A percentile compares a stretch with the other conserved stretches of the same genome.
Evolutionary conservation across 2,329 filamentous ascomycete species (phyloP).

Genomic region (Colletotrichum brevisporum): DNA sequence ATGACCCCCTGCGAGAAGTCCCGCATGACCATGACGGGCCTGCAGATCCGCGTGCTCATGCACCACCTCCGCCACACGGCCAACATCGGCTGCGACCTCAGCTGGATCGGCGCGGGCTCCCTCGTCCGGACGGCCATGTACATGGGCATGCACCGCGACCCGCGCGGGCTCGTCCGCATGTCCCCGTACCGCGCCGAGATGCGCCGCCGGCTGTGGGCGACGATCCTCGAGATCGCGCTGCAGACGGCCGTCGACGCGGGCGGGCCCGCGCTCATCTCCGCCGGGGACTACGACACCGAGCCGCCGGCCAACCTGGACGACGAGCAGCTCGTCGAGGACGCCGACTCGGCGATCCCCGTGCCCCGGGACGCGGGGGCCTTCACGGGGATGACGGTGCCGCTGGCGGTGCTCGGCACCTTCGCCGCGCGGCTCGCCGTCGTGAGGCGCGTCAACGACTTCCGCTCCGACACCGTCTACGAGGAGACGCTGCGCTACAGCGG

Average conservation of each 20-base stretch:
- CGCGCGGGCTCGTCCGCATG: constrained; percentile 63
- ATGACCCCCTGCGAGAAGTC: constrained; percentile 62
- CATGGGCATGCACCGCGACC: constrained; percentile 72
- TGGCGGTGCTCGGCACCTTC: constrained; percentile 61
- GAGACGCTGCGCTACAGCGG: constrained; percentile 62
- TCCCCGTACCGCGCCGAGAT: constrained; percentile 65
- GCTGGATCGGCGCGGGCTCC: constrained; percentile 66
- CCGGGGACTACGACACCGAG: constrained; percentile 64
- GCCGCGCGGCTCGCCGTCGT: constrained; percentile 59
- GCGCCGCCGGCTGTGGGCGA: constrained; percentile 69
- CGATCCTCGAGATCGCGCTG: constrained; percentile 67
- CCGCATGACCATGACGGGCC: constrained; percentile 60
- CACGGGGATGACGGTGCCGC: constrained; percentile 65
- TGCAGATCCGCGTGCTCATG: constrained; percentile 69
- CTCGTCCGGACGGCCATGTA: constrained; percentile 68
- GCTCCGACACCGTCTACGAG: constrained; percentile 58
- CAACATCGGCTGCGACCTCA: constrained; percentile 63
- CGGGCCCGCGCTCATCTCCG: constrained; percentile 62
- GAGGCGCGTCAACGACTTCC: constrained; percentile 62
- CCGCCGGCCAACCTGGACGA: constrained; percentile 68
- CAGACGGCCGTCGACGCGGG: constrained; percentile 66
- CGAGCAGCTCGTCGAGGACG: constrained; percentile 59
- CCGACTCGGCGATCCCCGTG: constrained; percentile 40
- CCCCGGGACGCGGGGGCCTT: constrained; percentile 47
- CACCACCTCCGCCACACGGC: constrained; percentile 63